Conservation (phyloP, 2,329 filamentous ascomycete genomes). For the Sodiomyces alkalinus region DNA sequence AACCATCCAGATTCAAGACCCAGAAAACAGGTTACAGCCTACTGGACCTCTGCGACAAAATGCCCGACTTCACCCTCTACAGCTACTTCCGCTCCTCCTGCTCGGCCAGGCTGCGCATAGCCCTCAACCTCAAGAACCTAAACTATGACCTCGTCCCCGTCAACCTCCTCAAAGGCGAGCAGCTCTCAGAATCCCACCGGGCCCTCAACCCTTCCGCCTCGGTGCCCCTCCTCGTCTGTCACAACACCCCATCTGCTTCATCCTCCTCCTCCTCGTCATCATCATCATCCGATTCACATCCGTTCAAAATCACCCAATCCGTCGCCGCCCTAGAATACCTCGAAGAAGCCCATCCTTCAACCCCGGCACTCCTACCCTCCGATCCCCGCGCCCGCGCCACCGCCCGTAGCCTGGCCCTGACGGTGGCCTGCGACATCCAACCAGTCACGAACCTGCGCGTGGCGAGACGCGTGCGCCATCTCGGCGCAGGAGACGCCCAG, state of each 20-base stretch:
- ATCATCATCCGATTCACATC: too few relatives aligned
- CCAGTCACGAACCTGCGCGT: constrained; percentile 44
- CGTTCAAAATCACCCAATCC: constrained; percentile 37
- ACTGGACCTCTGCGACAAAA: too few relatives aligned
- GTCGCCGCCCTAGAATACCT: constrained; percentile 47
- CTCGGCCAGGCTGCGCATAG: constrained; percentile 45
- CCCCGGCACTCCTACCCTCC: constrained; percentile 27
- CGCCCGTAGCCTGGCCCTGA: constrained; percentile 35
- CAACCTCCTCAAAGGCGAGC: constrained; percentile 39
- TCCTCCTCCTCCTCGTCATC: constrained; percentile 1
- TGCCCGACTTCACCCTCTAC: constrained; percentile 29
- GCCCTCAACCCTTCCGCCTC: constrained; percentile 35
- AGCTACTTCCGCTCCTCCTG: constrained; percentile 49
- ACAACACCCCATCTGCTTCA: constrained; percentile 7
- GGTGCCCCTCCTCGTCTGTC: constrained; percentile 36
- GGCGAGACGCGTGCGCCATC: constrained; percentile 28
- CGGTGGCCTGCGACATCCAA: constrained; percentile 43
- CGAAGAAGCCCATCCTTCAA: constrained; percentile 33
- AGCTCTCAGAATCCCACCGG: constrained; percentile 27
- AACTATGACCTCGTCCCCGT: constrained; percentile 29
- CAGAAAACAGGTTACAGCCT: too few relatives aligned
- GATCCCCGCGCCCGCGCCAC: constrained; percentile 27
- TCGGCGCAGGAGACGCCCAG: constrained; percentile 26
- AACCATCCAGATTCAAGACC: too few relatives aligned
- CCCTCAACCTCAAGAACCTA: constrained; percentile 38